Conservation (phyloP, 2,329 filamentous ascomycete genomes). For the Myriangium duriaei region DNA sequence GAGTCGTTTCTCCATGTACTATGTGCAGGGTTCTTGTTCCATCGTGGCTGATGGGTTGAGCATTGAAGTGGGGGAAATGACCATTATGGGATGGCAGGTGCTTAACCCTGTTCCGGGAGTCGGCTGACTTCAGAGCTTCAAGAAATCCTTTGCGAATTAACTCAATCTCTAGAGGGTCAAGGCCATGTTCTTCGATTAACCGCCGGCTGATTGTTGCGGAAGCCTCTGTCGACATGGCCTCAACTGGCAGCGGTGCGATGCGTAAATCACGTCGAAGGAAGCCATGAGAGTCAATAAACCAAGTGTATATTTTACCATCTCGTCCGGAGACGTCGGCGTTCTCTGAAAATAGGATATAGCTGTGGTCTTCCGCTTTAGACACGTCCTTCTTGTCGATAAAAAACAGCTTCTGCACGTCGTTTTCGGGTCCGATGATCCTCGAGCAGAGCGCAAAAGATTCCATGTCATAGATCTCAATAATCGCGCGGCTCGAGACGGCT, state of each 20-base stretch:
- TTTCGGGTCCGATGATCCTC: background rate
- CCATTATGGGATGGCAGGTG: background rate
- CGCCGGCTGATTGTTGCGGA: background rate
- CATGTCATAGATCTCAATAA: background rate
- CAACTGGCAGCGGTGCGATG: background rate
- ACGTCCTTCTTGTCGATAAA: background rate
- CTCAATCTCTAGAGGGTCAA: background rate
- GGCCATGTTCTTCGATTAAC: background rate
- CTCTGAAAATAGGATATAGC: background rate
- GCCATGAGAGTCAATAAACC: background rate
- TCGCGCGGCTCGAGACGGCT: background rate
- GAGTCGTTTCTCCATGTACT: conserved; percentile 10
- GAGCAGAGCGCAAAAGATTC: background rate
- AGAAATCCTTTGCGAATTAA: background rate
- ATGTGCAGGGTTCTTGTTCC: conserved; percentile 10
- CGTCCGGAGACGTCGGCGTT: background rate
- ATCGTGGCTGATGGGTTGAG: background rate
- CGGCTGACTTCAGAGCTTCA: background rate
- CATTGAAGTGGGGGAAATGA: background rate
- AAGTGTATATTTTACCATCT: background rate
- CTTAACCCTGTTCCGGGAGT: background rate
- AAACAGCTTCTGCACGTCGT: background rate
- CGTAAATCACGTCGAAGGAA: background rate
- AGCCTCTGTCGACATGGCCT: background rate
- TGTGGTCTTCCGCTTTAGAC: background rate